Percentiles rank a stretch among this genome's conserved stretches.
These are phyloP conservation scores for Lachnellula arida DNA, from an alignment of 2,329 filamentous ascomycete genomes.

Conservation along the genomic window DNA sequence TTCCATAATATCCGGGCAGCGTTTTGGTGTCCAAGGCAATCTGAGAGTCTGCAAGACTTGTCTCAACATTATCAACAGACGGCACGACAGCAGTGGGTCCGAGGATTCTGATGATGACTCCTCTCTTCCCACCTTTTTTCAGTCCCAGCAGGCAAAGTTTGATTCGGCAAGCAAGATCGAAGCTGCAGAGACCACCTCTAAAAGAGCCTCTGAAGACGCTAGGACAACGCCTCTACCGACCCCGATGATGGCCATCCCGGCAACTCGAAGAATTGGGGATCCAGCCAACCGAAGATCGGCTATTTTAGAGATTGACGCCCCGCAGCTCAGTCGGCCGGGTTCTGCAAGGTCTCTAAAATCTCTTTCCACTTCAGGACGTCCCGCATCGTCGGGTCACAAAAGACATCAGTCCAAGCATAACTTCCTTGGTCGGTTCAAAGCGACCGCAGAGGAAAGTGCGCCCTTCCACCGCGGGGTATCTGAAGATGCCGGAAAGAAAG, in stretches of 20 bases:
- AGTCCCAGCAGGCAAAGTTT: constrained; percentile 46
- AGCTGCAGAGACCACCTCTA: constrained; percentile 31
- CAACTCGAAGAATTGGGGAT: constrained; percentile 61
- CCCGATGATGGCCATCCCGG: constrained; percentile 67
- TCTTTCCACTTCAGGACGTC: constrained; percentile 56
- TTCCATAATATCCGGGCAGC: constrained; percentile 78
- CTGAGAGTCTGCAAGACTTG: constrained; percentile 91
- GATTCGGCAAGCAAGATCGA: constrained; percentile 36
- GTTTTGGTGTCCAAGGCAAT: constrained; percentile 80
- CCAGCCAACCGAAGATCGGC: constrained; percentile 81
- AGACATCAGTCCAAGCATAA: constrained; percentile 86
- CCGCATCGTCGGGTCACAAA: constrained; percentile 75
- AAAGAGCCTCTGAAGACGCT: constrained; percentile 27
- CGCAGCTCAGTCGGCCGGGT: constrained; percentile 81
- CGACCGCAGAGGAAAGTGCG: constrained; percentile 70
- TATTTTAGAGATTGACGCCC: constrained; percentile 82
- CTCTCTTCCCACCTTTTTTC: constrained; percentile 59
- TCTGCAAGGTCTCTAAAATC: constrained; percentile 88
- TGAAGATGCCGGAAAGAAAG: constrained; percentile 61
- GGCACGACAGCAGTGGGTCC: constrained; percentile 80
- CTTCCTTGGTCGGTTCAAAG: constrained; percentile 70
- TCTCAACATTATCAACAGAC: constrained; percentile 82
- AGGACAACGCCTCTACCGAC: constrained; percentile 52
- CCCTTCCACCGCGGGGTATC: constrained; percentile 77
- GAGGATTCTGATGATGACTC: constrained; percentile 82